phyloP scores from a whole-genome alignment of 768 basidiomycete genomes.

The Aureoboletus auriporus region DNA sequence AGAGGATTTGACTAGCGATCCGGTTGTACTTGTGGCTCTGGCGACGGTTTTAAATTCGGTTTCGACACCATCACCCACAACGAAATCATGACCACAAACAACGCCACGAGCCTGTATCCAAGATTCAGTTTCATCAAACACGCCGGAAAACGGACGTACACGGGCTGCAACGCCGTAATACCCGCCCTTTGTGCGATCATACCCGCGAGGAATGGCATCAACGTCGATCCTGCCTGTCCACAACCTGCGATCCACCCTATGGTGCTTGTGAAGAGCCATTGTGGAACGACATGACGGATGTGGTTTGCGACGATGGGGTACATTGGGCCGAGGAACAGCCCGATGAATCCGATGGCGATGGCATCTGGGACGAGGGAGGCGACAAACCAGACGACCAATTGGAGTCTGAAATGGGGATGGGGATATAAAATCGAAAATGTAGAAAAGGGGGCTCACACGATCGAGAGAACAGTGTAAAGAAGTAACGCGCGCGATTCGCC shows the following conservation, averaged over 20 bases:
- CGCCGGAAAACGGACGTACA: constrained; percentile 9
- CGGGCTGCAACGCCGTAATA: constrained; percentile 34
- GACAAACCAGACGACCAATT: constrained; percentile 52
- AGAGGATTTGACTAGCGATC: no score
- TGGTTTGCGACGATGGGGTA: constrained; percentile 59
- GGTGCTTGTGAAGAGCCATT: constrained; percentile 56
- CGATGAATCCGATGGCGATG: constrained; percentile 49
- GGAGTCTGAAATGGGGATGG: constrained; percentile 33
- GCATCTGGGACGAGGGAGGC: constrained; percentile 48
- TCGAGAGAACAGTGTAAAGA: constrained; percentile 45
- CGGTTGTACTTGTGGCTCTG: no score
- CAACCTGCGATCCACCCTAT: constrained; percentile 63
- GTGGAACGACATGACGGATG: constrained; percentile 59
- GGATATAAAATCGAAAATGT: not conserved
- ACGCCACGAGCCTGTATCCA: constrained; percentile 23
- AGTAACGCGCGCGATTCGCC: constrained; percentile 50
- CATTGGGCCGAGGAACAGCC: constrained; percentile 46
- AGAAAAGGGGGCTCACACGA: constrained; percentile 21
- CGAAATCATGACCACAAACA: constrained; percentile 35
- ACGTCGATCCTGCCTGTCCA: constrained; percentile 64
- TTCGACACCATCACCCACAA: constrained; percentile 35
- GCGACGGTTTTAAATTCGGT: no score
- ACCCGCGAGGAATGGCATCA: constrained; percentile 70
- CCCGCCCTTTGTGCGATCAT: constrained; percentile 56
- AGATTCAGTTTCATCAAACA: no score